phyloP scores from a whole-genome alignment of 176 grass and related monocot species.

The Secale cereale region DNA sequence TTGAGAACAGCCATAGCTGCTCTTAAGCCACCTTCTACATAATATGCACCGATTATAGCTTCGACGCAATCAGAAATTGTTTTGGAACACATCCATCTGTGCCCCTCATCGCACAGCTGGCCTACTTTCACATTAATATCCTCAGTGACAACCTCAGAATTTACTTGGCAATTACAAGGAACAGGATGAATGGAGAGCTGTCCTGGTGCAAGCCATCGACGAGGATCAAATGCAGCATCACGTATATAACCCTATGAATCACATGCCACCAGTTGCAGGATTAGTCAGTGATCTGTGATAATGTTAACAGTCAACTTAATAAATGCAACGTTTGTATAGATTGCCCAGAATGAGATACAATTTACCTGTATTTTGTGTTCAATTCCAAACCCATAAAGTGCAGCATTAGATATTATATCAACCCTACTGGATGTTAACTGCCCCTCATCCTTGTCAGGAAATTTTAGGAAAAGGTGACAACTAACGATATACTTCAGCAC shows the following conservation, averaged over 20 bases:
- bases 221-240: constrained; percentile 89
- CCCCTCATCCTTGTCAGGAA: constrained; percentile 68
- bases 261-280: constrained; percentile 7
- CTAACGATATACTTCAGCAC: constrained; percentile 83
- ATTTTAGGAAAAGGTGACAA: constrained; percentile 73
- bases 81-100: constrained; percentile 96
- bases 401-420: constrained; percentile 70
- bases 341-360: constrained; percentile 7
- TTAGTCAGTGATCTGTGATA: constrained; percentile 13
- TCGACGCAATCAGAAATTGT: constrained; percentile 93
- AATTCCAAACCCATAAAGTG: constrained; percentile 71
- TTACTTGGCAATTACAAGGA: constrained; percentile 59
- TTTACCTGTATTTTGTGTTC: constrained; percentile 72
- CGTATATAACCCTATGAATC: constrained; percentile 71
- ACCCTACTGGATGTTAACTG: constrained; percentile 55
- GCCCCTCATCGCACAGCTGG: constrained; percentile 83
- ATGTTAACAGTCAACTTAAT: background rate
- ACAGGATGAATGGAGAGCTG: constrained; percentile 58
- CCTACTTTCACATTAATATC: constrained; percentile 58
- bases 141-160: constrained; percentile 32
- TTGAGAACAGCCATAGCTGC: constrained; percentile 68
- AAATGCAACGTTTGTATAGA: background rate
- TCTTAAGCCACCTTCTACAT: constrained; percentile 66
- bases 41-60: constrained; percentile 92
- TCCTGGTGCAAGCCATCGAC: constrained; percentile 88